A percentile compares a stretch with the other conserved stretches of the same genome.
Evolutionary conservation across 2,329 filamentous ascomycete genomes (phyloP).

Genomic region (Sarocladiaceae sp.): DNA sequence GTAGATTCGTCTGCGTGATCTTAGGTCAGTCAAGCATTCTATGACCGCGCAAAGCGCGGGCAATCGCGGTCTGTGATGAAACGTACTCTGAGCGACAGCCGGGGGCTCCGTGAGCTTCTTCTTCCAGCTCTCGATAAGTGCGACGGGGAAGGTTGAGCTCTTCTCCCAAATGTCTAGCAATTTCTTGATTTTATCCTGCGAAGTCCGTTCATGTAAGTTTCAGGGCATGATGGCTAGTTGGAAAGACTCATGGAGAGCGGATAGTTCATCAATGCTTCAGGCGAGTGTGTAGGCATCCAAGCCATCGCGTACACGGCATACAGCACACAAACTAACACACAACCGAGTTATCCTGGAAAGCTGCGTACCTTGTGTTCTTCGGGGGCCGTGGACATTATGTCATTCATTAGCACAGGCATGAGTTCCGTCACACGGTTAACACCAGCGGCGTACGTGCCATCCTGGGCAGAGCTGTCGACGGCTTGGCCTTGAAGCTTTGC

Average conservation of each 20-base stretch:
- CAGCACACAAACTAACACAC: constrained; percentile 1
- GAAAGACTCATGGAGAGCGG: constrained; percentile 11
- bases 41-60: too few relatives aligned
- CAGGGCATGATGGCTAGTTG: background rate
- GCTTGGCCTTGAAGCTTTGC: constrained; percentile 80
- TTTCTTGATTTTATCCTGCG: constrained; percentile 86
- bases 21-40: background rate
- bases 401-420: constrained; percentile 89
- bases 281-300: constrained; percentile 1
- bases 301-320: constrained; percentile 10
- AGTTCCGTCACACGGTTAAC: constrained; percentile 95
- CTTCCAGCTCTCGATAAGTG: constrained; percentile 78
- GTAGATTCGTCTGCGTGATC: constrained; percentile 13
- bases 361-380: constrained; percentile 93
- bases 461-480: constrained; percentile 71
- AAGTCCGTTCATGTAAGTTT: constrained; percentile 17
- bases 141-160: constrained; percentile 77
- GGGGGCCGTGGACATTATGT: constrained; percentile 82
- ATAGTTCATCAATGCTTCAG: background rate
- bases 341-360: constrained; percentile 8
- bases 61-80: background rate
- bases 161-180: constrained; percentile 98
- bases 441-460: constrained; percentile 91
- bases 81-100: constrained; percentile 54
- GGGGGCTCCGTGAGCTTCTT: constrained; percentile 62